Conservation (phyloP, 345 rosid genomes). For the Geranium brycei region DNA sequence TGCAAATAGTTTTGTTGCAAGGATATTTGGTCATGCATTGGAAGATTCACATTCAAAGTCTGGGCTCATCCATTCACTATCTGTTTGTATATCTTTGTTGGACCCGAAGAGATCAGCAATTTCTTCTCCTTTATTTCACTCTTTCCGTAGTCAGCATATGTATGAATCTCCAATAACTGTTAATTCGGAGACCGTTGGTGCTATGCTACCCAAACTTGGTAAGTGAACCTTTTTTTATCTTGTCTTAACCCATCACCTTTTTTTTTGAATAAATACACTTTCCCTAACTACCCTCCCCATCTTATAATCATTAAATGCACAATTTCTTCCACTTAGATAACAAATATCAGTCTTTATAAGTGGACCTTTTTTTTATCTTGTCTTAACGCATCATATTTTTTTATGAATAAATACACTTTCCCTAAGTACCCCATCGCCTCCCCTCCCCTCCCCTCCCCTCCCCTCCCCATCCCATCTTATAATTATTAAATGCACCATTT, state of each 20-base stretch:
- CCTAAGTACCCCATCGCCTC: too few species aligned
- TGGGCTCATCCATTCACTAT: conserved; percentile 82
- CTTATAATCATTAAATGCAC: not conserved
- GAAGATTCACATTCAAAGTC: conserved; percentile 85
- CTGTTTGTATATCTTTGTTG: conserved; percentile 88
- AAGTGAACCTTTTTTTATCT: conserved; percentile 18
- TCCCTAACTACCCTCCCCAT: too few species aligned
- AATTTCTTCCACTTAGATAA: not conserved
- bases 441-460: too few species aligned
- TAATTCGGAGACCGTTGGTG: conserved; percentile 68
- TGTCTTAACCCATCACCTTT: not conserved
- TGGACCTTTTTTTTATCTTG: too few species aligned
- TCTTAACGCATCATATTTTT: too few species aligned
- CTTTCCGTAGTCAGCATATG: conserved; percentile 71
- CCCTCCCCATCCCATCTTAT: too few species aligned
- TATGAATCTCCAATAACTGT: conserved; percentile 63
- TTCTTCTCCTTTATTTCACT: conserved; percentile 59
- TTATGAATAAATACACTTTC: too few species aligned
- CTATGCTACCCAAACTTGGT: conserved; percentile 97
- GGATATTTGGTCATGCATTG: conserved; percentile 87
- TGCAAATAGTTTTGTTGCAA: conserved; percentile 62
- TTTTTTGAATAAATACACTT: too few species aligned
- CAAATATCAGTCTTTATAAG: not conserved
- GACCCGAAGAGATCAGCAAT: conserved; percentile 78
- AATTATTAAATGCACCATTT: not conserved